phyloP scores from a whole-genome alignment of 257 asterid genomes.

The Plantago ovata region DNA sequence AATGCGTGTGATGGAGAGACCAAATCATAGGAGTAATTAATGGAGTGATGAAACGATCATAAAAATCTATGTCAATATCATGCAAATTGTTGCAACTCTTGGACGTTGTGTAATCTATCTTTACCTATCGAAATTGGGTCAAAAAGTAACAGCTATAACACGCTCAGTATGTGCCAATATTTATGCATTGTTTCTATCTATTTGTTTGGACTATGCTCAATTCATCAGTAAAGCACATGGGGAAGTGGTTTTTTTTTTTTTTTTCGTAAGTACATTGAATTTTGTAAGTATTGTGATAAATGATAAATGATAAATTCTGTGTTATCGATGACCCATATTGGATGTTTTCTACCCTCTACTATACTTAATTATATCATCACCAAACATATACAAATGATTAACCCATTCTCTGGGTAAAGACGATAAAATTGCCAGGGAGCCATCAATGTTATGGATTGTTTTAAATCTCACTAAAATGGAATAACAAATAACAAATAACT shows the following conservation, averaged over 20 bases:
- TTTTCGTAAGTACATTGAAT: slow-evolving; percentile 24
- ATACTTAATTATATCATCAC: not conserved
- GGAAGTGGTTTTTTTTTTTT: slow-evolving; percentile 26
- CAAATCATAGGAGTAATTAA: slow-evolving; percentile 16
- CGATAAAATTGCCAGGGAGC: no score
- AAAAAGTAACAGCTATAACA: slow-evolving; percentile 17
- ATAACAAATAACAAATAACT: no score
- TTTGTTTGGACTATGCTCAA: slow-evolving; percentile 1
- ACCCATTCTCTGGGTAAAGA: slow-evolving; percentile 1
- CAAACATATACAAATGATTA: not conserved
- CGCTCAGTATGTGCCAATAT: not conserved
- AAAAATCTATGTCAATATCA: slow-evolving; percentile 20
- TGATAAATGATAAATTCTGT: no score
- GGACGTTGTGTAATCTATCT: slow-evolving; percentile 8
- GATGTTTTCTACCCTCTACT: not conserved
- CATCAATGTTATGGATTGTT: no score
- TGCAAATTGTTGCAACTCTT: slow-evolving; percentile 16
- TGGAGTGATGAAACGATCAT: not conserved
- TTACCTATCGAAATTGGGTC: no score
- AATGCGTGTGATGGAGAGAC: slow-evolving; percentile 20
- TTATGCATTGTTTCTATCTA: slow-evolving; percentile 1
- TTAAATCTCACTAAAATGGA: no score
- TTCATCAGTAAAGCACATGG: slow-evolving; percentile 30
- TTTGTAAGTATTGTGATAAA: not conserved
- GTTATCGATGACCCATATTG: slow-evolving; percentile 11